phyloP scores from a whole-genome alignment of 768 basidiomycete species.

The Xanthoconium purpureum region DNA sequence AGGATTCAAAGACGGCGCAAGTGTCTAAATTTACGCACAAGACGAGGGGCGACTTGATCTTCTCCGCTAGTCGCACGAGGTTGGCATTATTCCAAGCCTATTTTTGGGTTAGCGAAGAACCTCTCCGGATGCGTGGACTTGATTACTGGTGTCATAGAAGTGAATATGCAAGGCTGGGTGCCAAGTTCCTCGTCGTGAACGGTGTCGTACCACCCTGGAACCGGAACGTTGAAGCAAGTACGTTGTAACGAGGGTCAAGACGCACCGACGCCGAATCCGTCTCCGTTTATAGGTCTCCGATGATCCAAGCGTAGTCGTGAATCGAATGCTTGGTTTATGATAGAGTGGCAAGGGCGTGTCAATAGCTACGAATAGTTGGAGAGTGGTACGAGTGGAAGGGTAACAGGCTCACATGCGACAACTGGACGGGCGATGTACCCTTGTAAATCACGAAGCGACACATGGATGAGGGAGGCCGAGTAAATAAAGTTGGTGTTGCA shows the following conservation, averaged over 20 bases:
- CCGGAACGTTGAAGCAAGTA: background rate
- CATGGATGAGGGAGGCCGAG: slow-evolving; percentile 42
- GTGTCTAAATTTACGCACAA: slow-evolving; percentile 55
- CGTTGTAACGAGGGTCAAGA: slow-evolving; percentile 5
- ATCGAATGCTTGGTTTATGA: slow-evolving; percentile 97
- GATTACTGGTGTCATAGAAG: slow-evolving; percentile 85
- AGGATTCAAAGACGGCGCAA: background rate
- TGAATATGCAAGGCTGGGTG: slow-evolving; percentile 91
- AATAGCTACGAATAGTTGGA: slow-evolving; percentile 53
- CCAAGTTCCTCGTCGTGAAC: slow-evolving; percentile 80
- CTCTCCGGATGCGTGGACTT: background rate
- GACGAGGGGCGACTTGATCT: slow-evolving; percentile 93
- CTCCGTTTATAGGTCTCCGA: slow-evolving; percentile 87
- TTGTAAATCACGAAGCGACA: slow-evolving; percentile 95
- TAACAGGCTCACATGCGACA: slow-evolving; percentile 65
- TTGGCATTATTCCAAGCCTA: slow-evolving; percentile 98
- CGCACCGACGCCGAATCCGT: slow-evolving; percentile 94
- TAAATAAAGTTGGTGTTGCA: background rate
- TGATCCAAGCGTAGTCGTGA: slow-evolving; percentile 81
- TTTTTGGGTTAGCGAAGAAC: slow-evolving; percentile 10
- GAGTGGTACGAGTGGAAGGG: background rate
- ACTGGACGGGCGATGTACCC: slow-evolving; percentile 87
- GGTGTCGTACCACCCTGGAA: slow-evolving; percentile 89
- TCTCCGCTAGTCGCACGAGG: slow-evolving; percentile 89
- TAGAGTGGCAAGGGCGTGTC: slow-evolving; percentile 90